Conservation (phyloP, 164 flowering plant genomes). For the Chimonanthus salicifolius region DNA sequence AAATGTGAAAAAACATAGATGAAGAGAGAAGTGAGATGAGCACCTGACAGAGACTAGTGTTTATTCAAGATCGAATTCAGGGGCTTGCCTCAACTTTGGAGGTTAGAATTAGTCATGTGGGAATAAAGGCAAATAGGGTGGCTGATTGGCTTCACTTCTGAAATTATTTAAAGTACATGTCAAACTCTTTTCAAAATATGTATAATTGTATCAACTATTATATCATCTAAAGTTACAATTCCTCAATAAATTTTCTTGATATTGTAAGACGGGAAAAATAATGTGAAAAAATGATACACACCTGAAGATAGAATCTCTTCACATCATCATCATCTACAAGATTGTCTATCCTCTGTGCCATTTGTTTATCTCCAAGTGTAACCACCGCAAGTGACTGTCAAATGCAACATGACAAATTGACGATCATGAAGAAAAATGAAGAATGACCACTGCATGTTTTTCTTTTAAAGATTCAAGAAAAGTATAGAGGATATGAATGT, state of each 20-base stretch:
- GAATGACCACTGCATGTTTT: not conserved
- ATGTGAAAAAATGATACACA: slow-evolving; percentile 13
- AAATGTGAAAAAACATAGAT: too few species aligned
- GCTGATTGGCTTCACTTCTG: too few species aligned
- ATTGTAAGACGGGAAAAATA: not conserved
- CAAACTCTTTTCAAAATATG: not conserved
- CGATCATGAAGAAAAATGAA: not conserved
- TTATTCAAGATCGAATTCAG: too few species aligned
- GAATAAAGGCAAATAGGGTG: too few species aligned
- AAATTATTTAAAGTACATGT: not conserved
- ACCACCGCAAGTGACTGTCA: slow-evolving; percentile 87
- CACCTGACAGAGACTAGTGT: too few species aligned
- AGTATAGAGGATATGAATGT: too few species aligned
- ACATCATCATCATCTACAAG: slow-evolving; percentile 76
- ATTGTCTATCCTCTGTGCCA: slow-evolving; percentile 94
- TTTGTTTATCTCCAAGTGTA: slow-evolving; percentile 92
- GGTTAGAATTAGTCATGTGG: too few species aligned
- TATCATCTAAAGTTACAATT: not conserved
- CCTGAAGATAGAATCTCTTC: slow-evolving; percentile 98
- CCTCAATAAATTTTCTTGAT: not conserved
- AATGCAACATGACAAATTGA: not conserved
- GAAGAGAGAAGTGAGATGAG: too few species aligned
- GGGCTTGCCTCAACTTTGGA: too few species aligned
- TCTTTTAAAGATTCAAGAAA: too few species aligned
- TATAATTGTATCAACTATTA: too few species aligned